A percentile compares a stretch with the other conserved stretches of the same genome.
Conservation (phyloP, 306 rosid species). For the Trifolium subterraneum region DNA sequence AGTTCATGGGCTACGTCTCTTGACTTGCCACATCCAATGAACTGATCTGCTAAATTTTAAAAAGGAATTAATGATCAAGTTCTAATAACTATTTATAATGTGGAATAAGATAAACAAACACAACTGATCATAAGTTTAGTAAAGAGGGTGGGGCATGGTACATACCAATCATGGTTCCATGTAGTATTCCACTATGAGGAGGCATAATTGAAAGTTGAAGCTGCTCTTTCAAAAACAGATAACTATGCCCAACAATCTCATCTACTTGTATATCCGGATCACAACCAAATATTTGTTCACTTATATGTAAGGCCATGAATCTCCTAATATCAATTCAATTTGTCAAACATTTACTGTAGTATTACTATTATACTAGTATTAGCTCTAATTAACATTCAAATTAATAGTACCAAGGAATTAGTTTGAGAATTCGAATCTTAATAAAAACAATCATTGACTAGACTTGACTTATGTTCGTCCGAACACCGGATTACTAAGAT, state of each 20-base stretch:
- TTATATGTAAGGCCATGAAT: constrained; percentile 66
- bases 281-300: constrained; percentile 56
- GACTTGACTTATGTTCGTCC: background rate
- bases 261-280: constrained; percentile 52
- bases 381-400: no score
- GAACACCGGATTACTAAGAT: no score
- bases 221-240: constrained; percentile 75
- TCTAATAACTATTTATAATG: constrained; percentile 1
- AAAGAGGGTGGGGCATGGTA: background rate
- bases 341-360: no score
- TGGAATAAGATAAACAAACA: no score
- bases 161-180: constrained; percentile 82
- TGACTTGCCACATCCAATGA: constrained; percentile 77
- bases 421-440: no score
- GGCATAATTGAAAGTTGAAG: constrained; percentile 59
- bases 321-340: constrained; percentile 49
- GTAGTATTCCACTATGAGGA: constrained; percentile 71
- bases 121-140: no score
- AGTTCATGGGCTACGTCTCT: constrained; percentile 71
- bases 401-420: no score
- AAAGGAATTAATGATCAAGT: background rate
- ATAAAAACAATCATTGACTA: background rate
- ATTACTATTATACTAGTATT: no score
- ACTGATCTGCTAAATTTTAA: constrained; percentile 63
- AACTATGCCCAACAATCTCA: constrained; percentile 76